Conservation (phyloP, 164 flowering plant species). For the Vitis cinerea region DNA sequence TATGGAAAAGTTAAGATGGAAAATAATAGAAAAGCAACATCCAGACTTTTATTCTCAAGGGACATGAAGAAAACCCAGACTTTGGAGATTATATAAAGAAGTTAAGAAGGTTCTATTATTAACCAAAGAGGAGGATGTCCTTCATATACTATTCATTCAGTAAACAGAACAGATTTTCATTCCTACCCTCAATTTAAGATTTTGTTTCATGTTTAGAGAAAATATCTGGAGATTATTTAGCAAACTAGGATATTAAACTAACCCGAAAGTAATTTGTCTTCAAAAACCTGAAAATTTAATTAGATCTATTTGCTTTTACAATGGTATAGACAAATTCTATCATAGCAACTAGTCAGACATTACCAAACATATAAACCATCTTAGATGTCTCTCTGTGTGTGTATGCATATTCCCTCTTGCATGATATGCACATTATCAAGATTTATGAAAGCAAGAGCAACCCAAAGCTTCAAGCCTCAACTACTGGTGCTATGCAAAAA, state of each 20-base stretch:
- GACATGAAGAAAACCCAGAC: neutral
- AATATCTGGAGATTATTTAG: neutral
- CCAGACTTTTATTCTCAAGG: neutral
- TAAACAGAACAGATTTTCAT: neutral
- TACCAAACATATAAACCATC: neutral
- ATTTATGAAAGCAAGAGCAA: no score
- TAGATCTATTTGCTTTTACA: neutral
- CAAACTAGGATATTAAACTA: neutral
- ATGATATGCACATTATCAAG: no score
- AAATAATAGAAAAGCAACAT: neutral
- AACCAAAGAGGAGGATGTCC: no score
- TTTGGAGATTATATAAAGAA: no score
- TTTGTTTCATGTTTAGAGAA: neutral
- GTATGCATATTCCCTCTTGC: no score
- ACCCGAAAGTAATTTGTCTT: neutral
- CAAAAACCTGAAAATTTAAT: neutral
- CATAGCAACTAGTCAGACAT: neutral
- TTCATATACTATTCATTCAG: no score
- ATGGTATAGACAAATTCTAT: neutral
- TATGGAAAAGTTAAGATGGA: no score
- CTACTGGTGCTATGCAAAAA: neutral
- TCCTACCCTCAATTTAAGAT: neutral
- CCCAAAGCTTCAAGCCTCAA: conserved; percentile 1
- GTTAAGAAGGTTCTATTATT: no score
- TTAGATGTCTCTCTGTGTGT: no score